Percentiles rank a stretch among this genome's conserved stretches.
Evolutionary conservation across 192 early-diverging fungal genomes (phyloP).

Genomic region (Spizellomyces sp.): DNA sequence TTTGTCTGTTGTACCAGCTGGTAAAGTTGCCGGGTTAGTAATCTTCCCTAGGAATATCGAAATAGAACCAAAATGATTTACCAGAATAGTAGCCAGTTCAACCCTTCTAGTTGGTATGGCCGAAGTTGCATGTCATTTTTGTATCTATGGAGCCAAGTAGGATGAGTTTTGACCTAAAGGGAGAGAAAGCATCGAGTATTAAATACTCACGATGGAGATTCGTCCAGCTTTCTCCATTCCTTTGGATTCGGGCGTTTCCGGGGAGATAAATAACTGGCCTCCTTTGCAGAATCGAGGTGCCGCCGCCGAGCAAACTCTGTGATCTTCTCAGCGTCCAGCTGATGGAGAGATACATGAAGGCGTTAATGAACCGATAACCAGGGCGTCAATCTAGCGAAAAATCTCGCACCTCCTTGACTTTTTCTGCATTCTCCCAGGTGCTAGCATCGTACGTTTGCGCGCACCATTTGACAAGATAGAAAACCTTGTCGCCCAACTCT

Average conservation of each 20-base stretch:
- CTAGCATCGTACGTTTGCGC: conserved; percentile 67
- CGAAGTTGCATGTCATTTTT: conserved; percentile 73
- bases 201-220: conserved; percentile 49
- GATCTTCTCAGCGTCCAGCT: conserved; percentile 64
- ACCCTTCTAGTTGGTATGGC: conserved; percentile 79
- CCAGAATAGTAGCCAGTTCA: conserved; percentile 80
- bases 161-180: too few species aligned
- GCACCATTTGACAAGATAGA: conserved; percentile 80
- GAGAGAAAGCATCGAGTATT: too few species aligned
- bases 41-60: neutral
- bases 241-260: conserved; percentile 44
- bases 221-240: conserved; percentile 58
- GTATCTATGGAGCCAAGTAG: conserved; percentile 30
- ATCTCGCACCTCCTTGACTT: conserved; percentile 50
- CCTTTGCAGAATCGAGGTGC: conserved; percentile 58
- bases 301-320: conserved; percentile 67
- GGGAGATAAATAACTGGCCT: conserved; percentile 32
- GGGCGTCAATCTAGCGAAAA: neutral
- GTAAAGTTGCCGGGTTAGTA: neutral
- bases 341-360: neutral
- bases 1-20: conserved; percentile 70
- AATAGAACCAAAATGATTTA: neutral
- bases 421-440: conserved; percentile 73
- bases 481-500: conserved; percentile 63
- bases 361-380: neutral